A percentile compares a stretch with the other conserved stretches of the same genome.
Conservation (phyloP, 345 rosid genomes). For the Angophora floribunda region DNA sequence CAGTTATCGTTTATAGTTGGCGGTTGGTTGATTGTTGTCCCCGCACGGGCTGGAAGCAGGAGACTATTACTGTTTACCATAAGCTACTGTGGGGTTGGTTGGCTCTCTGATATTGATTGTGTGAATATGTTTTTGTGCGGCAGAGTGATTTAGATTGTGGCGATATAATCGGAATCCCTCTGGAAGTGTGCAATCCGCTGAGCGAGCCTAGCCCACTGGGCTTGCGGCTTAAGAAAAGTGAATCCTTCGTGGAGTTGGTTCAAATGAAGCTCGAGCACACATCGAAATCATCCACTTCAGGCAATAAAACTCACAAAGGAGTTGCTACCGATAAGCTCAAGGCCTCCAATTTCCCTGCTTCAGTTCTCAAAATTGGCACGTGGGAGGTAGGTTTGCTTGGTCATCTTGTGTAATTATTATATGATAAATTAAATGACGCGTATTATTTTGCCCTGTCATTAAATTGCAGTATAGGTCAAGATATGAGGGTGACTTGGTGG, state of each 20-base stretch:
- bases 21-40: not conserved
- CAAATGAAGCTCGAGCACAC: slow-evolving; percentile 41
- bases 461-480: slow-evolving; percentile 44
- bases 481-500: slow-evolving; percentile 73
- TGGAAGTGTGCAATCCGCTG: slow-evolving; percentile 21
- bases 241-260: slow-evolving; percentile 55
- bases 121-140: not conserved
- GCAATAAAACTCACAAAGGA: slow-evolving; percentile 5
- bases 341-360: slow-evolving; percentile 63
- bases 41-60: not conserved
- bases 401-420: not conserved
- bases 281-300: not conserved
- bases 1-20: not conserved
- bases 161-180: not conserved
- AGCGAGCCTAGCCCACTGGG: slow-evolving; percentile 70
- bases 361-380: slow-evolving; percentile 45
- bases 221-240: slow-evolving; percentile 49
- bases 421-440: not conserved
- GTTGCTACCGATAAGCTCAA: slow-evolving; percentile 40
- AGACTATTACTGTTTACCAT: not conserved
- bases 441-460: too few species aligned
- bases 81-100: not conserved
- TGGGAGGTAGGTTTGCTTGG: slow-evolving; percentile 52
- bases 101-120: not conserved
- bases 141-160: not conserved